Percentiles rank a stretch among this genome's conserved stretches.
Evolutionary conservation across 805 yeast genomes (phyloP).

Genomic region (Pichia ethanolica): DNA sequence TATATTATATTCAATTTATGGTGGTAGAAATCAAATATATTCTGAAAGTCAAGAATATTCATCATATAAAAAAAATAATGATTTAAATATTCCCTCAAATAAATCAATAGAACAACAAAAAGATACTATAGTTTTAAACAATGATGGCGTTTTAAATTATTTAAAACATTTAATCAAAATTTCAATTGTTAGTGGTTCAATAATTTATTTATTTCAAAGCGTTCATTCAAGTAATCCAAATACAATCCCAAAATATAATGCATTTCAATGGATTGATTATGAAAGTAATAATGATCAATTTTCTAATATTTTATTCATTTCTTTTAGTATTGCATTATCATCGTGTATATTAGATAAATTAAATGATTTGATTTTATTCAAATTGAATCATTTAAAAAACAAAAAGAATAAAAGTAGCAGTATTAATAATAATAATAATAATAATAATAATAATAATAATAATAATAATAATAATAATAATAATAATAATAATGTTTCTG

Average conservation of each 20-base stretch:
- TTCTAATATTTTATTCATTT: too few species aligned
- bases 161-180: constrained; percentile 2
- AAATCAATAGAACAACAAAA: too few species aligned
- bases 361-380: too few species aligned
- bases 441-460: too few species aligned
- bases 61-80: too few species aligned
- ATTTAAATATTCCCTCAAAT: too few species aligned
- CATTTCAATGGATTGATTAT: background rate
- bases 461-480: too few species aligned
- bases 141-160: too few species aligned
- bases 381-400: too few species aligned
- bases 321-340: background rate
- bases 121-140: background rate
- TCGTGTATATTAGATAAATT: too few species aligned
- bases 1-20: constrained; percentile 22
- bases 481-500: background rate
- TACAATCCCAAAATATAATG: background rate
- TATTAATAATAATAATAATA: too few species aligned
- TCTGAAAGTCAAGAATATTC: constrained; percentile 14
- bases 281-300: background rate
- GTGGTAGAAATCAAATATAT: constrained; percentile 15
- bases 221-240: background rate
- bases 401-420: too few species aligned
- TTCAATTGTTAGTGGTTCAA: constrained; percentile 4
- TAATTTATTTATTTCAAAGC: constrained; percentile 7